These are phyloP conservation scores for Plasmodium berghei DNA, from an alignment of 169 alveolate genomes.

Conservation along the genomic window DNA sequence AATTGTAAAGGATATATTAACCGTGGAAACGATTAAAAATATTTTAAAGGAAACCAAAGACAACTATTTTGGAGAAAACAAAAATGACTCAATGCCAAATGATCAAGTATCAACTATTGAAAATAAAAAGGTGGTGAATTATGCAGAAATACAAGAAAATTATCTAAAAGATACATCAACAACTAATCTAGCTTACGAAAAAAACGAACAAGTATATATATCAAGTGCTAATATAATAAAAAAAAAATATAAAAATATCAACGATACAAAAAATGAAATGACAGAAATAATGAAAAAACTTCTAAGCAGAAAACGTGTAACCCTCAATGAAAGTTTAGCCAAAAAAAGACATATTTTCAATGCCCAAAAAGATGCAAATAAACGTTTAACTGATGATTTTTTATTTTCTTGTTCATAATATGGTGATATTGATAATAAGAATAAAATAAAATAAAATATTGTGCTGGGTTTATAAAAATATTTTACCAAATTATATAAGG, in stretches of 20 bases:
- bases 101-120: neutral
- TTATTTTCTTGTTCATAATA: slow-evolving; percentile 31
- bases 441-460: slow-evolving; percentile 10
- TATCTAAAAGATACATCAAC: neutral
- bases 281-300: slow-evolving; percentile 56
- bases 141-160: neutral
- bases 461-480: neutral
- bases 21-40: slow-evolving; percentile 14
- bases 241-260: neutral
- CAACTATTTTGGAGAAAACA: no score
- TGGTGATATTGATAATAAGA: slow-evolving; percentile 8
- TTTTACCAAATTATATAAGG: neutral
- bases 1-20: slow-evolving; percentile 43
- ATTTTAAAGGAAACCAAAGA: neutral
- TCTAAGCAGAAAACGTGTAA: slow-evolving; percentile 56
- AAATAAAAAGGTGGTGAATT: neutral
- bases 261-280: neutral
- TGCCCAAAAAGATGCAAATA: slow-evolving; percentile 15
- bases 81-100: neutral
- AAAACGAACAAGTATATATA: neutral
- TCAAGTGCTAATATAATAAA: neutral
- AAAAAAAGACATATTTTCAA: slow-evolving; percentile 46
- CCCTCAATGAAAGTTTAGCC: slow-evolving; percentile 62
- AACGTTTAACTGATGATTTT: slow-evolving; percentile 40
- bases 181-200: no score